Percentiles rank a stretch among this genome's conserved stretches.
Evolutionary conservation across 148 eudicot species (phyloP).

Genomic region (Rhododendron vialii): DNA sequence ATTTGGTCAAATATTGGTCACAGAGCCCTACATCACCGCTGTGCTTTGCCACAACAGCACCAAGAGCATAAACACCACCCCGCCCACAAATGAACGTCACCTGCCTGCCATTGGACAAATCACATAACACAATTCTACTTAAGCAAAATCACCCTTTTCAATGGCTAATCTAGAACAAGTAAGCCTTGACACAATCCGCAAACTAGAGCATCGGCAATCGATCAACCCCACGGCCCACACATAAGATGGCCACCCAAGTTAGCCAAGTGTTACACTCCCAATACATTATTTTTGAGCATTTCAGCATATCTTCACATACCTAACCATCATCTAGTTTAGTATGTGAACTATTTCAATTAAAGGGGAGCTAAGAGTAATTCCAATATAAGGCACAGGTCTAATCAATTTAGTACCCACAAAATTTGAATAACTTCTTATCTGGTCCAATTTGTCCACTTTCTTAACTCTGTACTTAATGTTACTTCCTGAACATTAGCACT

Average conservation of each 20-base stretch:
- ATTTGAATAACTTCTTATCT: not conserved
- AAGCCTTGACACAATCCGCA: not conserved
- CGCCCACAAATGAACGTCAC: constrained; percentile 83
- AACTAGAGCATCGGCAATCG: not conserved
- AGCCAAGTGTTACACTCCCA: not conserved
- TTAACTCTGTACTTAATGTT: not conserved
- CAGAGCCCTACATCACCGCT: constrained; percentile 44
- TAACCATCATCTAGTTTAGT: not conserved
- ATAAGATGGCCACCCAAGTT: not conserved
- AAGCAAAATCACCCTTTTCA: not conserved
- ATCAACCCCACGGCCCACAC: not conserved
- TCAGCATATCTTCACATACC: constrained; percentile 6
- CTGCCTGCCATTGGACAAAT: constrained; percentile 35
- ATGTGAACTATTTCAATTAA: not conserved
- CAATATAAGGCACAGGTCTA: not conserved
- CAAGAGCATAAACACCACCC: constrained; percentile 81
- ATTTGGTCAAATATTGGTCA: constrained; percentile 45
- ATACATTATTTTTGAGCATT: constrained; percentile 4
- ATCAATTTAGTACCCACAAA: not conserved
- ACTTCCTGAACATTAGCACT: not conserved
- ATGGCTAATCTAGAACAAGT: not conserved
- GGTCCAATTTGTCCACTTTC: not conserved
- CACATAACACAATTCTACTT: not conserved
- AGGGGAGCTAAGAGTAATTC: not conserved
- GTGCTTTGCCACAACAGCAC: constrained; percentile 82